These are phyloP conservation scores for Xylariaceae sp. DNA, from an alignment of 2,329 filamentous ascomycete genomes.

Conservation along the genomic window DNA sequence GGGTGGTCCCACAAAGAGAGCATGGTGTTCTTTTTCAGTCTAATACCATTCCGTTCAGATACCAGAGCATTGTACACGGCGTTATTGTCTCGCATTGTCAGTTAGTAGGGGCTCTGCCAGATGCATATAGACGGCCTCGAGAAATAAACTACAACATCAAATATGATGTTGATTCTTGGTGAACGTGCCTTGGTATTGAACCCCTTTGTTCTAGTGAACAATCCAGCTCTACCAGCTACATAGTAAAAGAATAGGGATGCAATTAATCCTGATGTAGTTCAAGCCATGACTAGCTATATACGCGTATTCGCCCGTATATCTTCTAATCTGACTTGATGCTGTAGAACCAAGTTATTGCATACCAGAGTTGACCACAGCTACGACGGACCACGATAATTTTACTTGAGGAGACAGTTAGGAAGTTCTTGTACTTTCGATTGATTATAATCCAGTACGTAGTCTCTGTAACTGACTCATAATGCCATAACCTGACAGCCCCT, in stretches of 20 bases:
- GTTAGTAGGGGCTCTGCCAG: slow-evolving; percentile 4
- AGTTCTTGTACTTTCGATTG: not conserved
- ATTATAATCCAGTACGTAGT: slow-evolving; percentile 59
- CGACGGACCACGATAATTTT: not conserved
- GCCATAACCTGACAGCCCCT: slow-evolving; percentile 60
- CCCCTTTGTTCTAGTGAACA: not conserved
- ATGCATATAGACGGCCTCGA: slow-evolving; percentile 4
- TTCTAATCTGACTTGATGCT: no score
- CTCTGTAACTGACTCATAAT: slow-evolving; percentile 69
- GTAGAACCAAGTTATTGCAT: not conserved
- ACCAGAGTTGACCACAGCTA: not conserved
- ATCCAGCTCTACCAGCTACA: no score
- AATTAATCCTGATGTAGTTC: not conserved
- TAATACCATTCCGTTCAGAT: slow-evolving; percentile 11
- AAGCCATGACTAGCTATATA: not conserved
- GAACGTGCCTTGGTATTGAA: not conserved
- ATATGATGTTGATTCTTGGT: not conserved
- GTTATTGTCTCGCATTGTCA: slow-evolving; percentile 10
- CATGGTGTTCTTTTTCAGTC: not conserved
- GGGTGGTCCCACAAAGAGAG: not conserved
- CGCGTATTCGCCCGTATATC: not conserved
- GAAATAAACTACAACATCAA: not conserved
- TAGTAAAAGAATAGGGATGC: no score
- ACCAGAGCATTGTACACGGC: slow-evolving; percentile 18
- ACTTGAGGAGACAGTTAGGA: not conserved